Conservation (phyloP, 495 filamentous ascomycete species). For the Bacidia rubella region DNA sequence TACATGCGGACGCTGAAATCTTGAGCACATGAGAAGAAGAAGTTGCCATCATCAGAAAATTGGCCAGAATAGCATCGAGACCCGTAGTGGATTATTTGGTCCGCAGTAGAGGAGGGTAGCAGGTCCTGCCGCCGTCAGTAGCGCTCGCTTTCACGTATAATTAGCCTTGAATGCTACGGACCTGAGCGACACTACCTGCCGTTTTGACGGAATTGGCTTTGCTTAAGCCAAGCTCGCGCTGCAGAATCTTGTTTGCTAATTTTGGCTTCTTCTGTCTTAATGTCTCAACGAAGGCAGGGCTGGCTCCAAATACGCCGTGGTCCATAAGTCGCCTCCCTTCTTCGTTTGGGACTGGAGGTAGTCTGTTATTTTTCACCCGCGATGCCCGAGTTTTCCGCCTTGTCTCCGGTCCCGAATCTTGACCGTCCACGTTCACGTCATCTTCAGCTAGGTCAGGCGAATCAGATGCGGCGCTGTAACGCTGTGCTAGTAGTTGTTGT, state of each 20-base stretch:
- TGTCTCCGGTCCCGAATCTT: slow-evolving; percentile 7
- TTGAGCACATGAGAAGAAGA: slow-evolving; percentile 90
- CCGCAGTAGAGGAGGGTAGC: slow-evolving; percentile 58
- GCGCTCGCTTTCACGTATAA: slow-evolving; percentile 8
- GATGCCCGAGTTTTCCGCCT: slow-evolving; percentile 23
- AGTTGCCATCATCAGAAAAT: slow-evolving; percentile 93
- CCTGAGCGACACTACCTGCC: slow-evolving; percentile 53
- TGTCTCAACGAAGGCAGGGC: slow-evolving; percentile 36
- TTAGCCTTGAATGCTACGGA: slow-evolving; percentile 21
- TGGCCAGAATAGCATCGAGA: slow-evolving; percentile 85
- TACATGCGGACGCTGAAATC: slow-evolving; percentile 95
- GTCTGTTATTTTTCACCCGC: slow-evolving; percentile 32
- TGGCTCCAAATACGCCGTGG: slow-evolving; percentile 61
- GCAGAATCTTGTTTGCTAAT: slow-evolving; percentile 54
- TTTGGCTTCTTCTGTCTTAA: slow-evolving; percentile 42
- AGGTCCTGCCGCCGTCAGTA: slow-evolving; percentile 38
- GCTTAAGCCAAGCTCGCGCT: slow-evolving; percentile 63
- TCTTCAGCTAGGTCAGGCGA: slow-evolving; percentile 28
- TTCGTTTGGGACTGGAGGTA: slow-evolving; percentile 67
- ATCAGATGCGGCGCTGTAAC: slow-evolving; percentile 18
- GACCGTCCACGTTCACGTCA: slow-evolving; percentile 23
- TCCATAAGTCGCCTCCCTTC: slow-evolving; percentile 64
- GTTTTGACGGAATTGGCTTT: slow-evolving; percentile 38
- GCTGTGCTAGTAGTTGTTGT: slow-evolving; percentile 23
- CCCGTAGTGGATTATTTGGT: slow-evolving; percentile 79